Evolutionary conservation across 306 rosid species (phyloP).

Genomic region (Castanea mollissima): DNA sequence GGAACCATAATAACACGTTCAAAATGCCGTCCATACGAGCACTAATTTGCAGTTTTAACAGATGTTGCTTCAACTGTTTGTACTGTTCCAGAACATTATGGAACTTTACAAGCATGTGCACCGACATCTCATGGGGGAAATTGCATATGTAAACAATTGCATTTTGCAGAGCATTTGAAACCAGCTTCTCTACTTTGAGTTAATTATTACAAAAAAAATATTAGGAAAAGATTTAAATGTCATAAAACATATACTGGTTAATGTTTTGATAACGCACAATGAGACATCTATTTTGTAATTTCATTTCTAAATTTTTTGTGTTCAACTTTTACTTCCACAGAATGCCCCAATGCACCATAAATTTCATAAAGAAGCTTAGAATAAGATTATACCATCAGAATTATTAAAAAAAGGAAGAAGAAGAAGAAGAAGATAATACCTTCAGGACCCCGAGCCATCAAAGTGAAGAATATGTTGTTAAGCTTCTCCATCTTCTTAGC

Average conservation of each 20-base stretch:
- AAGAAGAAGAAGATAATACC: constrained; percentile 34
- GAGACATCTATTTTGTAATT: not conserved
- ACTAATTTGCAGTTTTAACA: not conserved
- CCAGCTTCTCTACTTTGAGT: not conserved
- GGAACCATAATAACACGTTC: not conserved
- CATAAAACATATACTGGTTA: not conserved
- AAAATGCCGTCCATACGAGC: not conserved
- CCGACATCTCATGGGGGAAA: not conserved
- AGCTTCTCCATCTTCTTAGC: constrained; percentile 86
- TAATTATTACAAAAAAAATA: not conserved
- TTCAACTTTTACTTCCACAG: not conserved
- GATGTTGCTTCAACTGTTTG: not conserved
- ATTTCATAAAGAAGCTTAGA: constrained; percentile 20
- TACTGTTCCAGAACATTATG: not conserved
- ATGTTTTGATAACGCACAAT: not conserved
- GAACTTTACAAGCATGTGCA: not conserved
- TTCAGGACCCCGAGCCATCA: constrained; percentile 96
- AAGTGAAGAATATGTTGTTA: constrained; percentile 80
- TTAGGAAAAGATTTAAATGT: not conserved
- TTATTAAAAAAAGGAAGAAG: no score
- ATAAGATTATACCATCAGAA: constrained; percentile 62
- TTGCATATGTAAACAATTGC: not conserved
- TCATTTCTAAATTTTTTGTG: not conserved
- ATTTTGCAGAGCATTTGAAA: not conserved
- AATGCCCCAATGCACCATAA: constrained; percentile 6